A percentile compares a stretch with the other conserved stretches of the same genome.
Conservation (phyloP, 768 basidiomycete species). For the Pulveroboletus sp. region DNA sequence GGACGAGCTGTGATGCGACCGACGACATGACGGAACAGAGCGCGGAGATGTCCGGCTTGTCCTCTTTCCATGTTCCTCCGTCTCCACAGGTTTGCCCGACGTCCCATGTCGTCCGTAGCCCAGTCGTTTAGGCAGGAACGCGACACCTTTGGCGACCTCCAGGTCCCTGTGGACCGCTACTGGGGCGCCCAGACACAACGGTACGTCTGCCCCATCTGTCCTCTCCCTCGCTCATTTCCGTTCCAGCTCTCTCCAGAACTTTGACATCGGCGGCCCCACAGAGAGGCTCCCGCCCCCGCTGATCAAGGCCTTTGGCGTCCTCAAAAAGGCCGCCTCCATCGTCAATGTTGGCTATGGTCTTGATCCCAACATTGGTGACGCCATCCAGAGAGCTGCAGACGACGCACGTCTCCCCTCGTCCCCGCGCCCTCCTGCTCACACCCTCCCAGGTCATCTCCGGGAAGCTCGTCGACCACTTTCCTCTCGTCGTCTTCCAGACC, state of each 20-base stretch:
- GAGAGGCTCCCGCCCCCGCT: conserved; percentile 94
- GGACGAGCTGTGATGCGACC: conserved; percentile 72
- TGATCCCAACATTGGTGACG: conserved; percentile 81
- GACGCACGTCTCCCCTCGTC: conserved; percentile 53
- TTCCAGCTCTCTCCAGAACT: conserved; percentile 87
- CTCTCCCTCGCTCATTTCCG: conserved; percentile 9
- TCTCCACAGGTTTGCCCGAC: too few species aligned
- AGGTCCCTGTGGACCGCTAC: conserved; percentile 85
- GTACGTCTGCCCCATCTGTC: conserved; percentile 34
- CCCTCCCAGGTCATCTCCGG: conserved; percentile 84
- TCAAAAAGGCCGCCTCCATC: conserved; percentile 94
- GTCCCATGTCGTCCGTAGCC: too few species aligned
- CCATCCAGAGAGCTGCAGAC: conserved; percentile 91
- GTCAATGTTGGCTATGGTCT: conserved; percentile 91
- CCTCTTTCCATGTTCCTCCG: too few species aligned
- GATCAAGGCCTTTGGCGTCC: conserved; percentile 95
- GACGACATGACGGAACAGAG: conserved; percentile 20
- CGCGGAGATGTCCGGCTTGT: background rate
- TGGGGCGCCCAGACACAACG: conserved; percentile 99
- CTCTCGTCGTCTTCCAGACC: conserved; percentile 98
- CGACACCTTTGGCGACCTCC: conserved; percentile 95
- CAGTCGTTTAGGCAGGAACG: conserved; percentile 72
- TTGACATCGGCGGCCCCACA: conserved; percentile 94
- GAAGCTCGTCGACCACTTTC: conserved; percentile 93
- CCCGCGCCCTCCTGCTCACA: background rate